Base-by-base conservation (phyloP, 2,329 filamentous ascomycete species). In the Ascochyta rabiei region DNA sequence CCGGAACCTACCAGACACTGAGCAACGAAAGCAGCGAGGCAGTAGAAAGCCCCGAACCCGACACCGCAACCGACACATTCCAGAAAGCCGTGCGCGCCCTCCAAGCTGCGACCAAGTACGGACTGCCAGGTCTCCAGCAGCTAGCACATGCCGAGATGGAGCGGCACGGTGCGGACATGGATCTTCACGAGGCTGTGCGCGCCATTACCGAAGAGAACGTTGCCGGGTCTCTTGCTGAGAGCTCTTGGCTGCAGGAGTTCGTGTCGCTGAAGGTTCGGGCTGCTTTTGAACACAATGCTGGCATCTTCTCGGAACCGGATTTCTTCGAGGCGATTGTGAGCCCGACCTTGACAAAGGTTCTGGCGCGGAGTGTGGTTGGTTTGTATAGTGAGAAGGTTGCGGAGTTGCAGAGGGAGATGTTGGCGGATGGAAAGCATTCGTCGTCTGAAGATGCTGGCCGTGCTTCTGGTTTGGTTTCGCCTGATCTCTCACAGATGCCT, bases 1-100 rank as follows among this genome's bases (percentile, higher is more conserved):
- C 67, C 4, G 64, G 62, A n/a, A 35, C 49, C 18, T 70, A 70
- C 37, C 67, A 70, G 33, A 67, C 66, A 3, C 63, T 70, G 16
- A 39, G 53, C 35, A 26, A 59, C 15, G 23, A 1, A 1, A 23
- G 6, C 2, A 24, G 26, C n/a, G 19, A 44, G 35, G 12, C 26
- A 30, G n/a, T 16, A 6, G 33, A 39, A 12, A 12, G 10, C n/a
- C 6, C 3, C 10, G 19, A 35, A 23, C 33, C 4, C 3, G 3
- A 23, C 2, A 15, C 23, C 6, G 37, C 9, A 3, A 46, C n/a
- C 21, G n/a, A 2, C 8, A 43, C 49, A n/a, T 48, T 57, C 21
- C 35, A 43, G 6, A 42, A 41, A 28, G 54, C 28, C 4, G 12
- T 30, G 12, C 28, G 28, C 10, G 28, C 10, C 12, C 2, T 16